Evolutionary conservation across 495 filamentous ascomycete species (phyloP).

Genomic region (Neurospora sp.): DNA sequence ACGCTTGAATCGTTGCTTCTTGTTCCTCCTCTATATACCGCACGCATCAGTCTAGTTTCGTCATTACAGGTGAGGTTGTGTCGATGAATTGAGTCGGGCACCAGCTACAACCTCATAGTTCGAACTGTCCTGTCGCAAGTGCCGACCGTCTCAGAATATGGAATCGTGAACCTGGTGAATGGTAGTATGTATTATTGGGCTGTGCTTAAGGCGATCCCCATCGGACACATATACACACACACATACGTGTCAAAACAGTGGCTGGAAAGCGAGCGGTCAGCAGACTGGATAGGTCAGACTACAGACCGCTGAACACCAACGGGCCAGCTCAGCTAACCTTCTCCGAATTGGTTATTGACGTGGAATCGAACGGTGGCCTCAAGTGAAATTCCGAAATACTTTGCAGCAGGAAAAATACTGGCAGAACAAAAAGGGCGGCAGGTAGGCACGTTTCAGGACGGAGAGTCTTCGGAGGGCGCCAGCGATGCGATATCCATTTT

Average conservation of each 20-base stretch:
- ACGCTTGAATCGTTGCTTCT: background rate
- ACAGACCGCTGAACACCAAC: background rate
- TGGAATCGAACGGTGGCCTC: background rate
- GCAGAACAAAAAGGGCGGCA: background rate
- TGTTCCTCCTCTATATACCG: background rate
- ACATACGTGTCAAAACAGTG: background rate
- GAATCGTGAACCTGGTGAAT: background rate
- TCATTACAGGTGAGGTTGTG: background rate
- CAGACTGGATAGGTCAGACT: background rate
- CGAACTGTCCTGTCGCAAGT: background rate
- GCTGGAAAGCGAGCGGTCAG: background rate
- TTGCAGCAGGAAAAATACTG: background rate
- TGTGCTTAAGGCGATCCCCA: background rate
- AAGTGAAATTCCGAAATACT: background rate
- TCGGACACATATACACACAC: background rate
- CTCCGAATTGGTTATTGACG: background rate
- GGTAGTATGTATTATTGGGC: background rate
- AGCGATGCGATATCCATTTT: background rate
- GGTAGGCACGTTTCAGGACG: background rate
- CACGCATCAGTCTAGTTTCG: background rate
- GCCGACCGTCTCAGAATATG: background rate
- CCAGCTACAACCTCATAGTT: background rate
- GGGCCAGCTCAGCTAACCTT: background rate
- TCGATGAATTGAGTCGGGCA: background rate
- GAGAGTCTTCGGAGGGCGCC: background rate